These are phyloP conservation scores for Colletotrichum melonis DNA, from an alignment of 2,329 filamentous ascomycete genomes.

Conservation along the genomic window DNA sequence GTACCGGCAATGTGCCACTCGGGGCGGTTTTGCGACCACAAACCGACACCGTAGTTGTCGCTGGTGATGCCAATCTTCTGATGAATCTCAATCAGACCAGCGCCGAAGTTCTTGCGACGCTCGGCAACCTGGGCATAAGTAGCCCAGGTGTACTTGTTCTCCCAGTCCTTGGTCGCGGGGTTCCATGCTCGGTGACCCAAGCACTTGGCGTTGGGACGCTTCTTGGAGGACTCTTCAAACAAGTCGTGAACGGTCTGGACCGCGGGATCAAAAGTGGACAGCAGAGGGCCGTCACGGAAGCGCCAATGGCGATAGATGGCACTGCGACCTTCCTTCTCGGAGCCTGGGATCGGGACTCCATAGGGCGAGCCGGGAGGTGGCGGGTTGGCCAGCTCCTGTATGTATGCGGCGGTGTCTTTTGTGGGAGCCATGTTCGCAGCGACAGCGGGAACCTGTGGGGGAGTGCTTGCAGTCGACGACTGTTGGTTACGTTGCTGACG, in stretches of 20 bases:
- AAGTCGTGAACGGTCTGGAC: slow-evolving; percentile 81
- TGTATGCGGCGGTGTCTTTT: slow-evolving; percentile 50
- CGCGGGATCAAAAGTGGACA: slow-evolving; percentile 78
- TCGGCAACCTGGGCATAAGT: slow-evolving; percentile 83
- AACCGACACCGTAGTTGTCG: slow-evolving; percentile 78
- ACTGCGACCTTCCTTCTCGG: slow-evolving; percentile 77
- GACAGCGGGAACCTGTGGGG: neutral
- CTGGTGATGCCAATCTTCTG: slow-evolving; percentile 72
- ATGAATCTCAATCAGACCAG: slow-evolving; percentile 86
- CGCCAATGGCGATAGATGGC: slow-evolving; percentile 87
- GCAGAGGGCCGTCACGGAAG: slow-evolving; percentile 75
- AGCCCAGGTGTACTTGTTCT: slow-evolving; percentile 83
- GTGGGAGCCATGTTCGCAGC: slow-evolving; percentile 44
- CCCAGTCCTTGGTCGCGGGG: slow-evolving; percentile 76
- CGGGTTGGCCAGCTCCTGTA: slow-evolving; percentile 65
- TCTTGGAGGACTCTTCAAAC: slow-evolving; percentile 76
- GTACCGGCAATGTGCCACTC: slow-evolving; percentile 87
- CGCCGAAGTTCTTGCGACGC: slow-evolving; percentile 86
- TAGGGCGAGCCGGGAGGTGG: slow-evolving; percentile 83
- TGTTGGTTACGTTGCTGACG: slow-evolving; percentile 17
- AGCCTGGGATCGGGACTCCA: slow-evolving; percentile 80
- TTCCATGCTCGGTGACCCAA: slow-evolving; percentile 87
- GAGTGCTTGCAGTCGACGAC: neutral
- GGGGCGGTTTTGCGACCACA: slow-evolving; percentile 87
- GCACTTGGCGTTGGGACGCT: slow-evolving; percentile 75